phyloP scores from a whole-genome alignment of 2,329 filamentous ascomycete species.

The Karstenula rhodostoma region DNA sequence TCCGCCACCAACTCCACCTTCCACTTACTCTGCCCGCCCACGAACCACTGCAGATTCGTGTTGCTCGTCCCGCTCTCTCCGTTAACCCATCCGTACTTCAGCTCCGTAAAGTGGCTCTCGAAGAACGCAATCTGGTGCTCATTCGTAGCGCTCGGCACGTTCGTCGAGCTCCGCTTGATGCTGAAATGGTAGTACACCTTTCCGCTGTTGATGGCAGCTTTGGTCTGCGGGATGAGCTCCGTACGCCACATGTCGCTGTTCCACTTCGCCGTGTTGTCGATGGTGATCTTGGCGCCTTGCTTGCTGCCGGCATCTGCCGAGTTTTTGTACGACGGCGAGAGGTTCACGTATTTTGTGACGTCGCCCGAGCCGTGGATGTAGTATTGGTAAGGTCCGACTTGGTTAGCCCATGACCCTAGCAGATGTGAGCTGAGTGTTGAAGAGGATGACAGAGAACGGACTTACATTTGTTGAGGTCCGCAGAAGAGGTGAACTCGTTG shows the following conservation, averaged over 20 bases:
- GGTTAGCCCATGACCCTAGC: conserved; percentile 70
- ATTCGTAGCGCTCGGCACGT: conserved; percentile 67
- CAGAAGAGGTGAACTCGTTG: conserved; percentile 64
- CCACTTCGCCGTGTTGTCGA: conserved; percentile 71
- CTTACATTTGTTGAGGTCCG: conserved; percentile 63
- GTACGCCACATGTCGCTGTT: conserved; percentile 78
- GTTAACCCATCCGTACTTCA: conserved; percentile 72
- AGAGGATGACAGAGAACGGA: background rate
- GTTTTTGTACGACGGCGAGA: conserved; percentile 70
- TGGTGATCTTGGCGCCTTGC: conserved; percentile 74
- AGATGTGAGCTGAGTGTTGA: conserved; percentile 5
- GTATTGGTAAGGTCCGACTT: conserved; percentile 76
- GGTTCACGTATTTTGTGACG: conserved; percentile 68
- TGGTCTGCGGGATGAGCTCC: conserved; percentile 76
- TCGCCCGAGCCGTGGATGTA: conserved; percentile 73
- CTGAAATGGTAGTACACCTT: conserved; percentile 78
- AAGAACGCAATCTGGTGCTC: conserved; percentile 74
- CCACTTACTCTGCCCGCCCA: conserved; percentile 69
- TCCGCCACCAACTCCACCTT: conserved; percentile 66
- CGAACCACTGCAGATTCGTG: conserved; percentile 70
- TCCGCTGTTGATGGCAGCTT: conserved; percentile 69
- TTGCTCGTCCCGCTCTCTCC: conserved; percentile 59
- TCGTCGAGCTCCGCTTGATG: conserved; percentile 65
- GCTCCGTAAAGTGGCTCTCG: conserved; percentile 77
- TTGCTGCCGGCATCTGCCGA: conserved; percentile 67